phyloP scores from a whole-genome alignment of 2,329 filamentous ascomycete species.

The Pseudopyricularia javanii region DNA sequence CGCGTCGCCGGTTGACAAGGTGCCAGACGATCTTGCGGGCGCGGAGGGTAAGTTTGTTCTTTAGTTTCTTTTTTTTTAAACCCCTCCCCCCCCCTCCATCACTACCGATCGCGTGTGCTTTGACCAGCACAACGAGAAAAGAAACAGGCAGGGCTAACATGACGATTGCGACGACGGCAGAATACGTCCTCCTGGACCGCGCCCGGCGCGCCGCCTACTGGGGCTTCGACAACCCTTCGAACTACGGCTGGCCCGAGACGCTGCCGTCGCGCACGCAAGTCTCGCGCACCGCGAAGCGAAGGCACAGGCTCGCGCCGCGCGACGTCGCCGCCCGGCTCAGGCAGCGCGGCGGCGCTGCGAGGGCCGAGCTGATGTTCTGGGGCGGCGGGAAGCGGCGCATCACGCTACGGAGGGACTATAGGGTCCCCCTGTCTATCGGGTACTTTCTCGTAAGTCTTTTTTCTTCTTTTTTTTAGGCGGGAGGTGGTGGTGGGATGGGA shows the following conservation, averaged over 20 bases:
- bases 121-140: neutral
- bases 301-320: conserved; percentile 1
- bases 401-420: neutral
- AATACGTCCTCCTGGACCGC: conserved; percentile 7
- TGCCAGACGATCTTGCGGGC: neutral
- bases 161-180: neutral
- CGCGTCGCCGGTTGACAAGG: neutral
- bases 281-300: conserved; percentile 1
- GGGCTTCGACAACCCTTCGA: conserved; percentile 3
- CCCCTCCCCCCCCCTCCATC: too few relatives aligned
- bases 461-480: too few relatives aligned
- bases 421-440: neutral
- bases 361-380: neutral
- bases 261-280: conserved; percentile 3
- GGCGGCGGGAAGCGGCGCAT: neutral
- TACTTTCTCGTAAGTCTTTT: neutral
- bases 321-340: neutral
- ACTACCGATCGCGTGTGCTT: too few relatives aligned
- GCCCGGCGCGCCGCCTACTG: conserved; percentile 8
- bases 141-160: neutral
- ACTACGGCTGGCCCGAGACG: conserved; percentile 4
- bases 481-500: too few relatives aligned
- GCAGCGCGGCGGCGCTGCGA: neutral
- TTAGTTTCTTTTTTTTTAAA: neutral
- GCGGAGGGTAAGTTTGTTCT: neutral